Evolutionary conservation across 2,329 filamentous ascomycete species (phyloP), one percentile per base, ranked within the genome.

Genomic region (Fusarium sarcochroum): DNA sequence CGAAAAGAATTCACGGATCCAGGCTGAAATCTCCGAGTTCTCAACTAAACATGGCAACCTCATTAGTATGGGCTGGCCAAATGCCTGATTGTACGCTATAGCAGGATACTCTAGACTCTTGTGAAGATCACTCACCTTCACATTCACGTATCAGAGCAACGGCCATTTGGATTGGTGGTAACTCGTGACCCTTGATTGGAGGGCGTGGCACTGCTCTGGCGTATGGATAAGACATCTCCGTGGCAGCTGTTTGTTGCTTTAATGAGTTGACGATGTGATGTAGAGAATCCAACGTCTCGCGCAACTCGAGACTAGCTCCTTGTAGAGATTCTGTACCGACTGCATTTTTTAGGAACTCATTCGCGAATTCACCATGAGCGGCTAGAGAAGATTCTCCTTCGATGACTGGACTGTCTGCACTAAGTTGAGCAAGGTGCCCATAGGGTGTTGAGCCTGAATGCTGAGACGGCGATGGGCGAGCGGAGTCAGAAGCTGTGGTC

Each of bases 291-390:
- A 80, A 55, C 1, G 78, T 77, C 57, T 80, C 77, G 6, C 74
- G 72, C 68, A 80, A 67, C 62, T 80, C 76, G 1, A 78, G 70
- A 9, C 75, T 71, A 0, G 75, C 69, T 7, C 70, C 73, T 23
- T 73, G 70, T 1, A 76, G 51, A 11, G 75, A 68, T n/a, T 64
- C 73, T 23, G 74, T 72, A 13, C 70, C 73, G 17, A 79, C 78
- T 6, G 77, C 78, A 54, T 81, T 78, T 21, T 79, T 76, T 4
- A 83, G 70, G 42, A 85, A 81, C 48, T 84, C 80, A 21, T 80
- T 82, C 34, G 83, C 83, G 63, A 85, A 84, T 14, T 77, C 79
- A 2, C 82, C 81, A 56, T 84, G 82, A 3, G 82, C 83, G 8
- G 82, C 77, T 23, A 84, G 65, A 2, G 82, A 84, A 4, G 81